Evolutionary conservation across 257 asterid species (phyloP).

Genomic region (Ehretia macrophylla): DNA sequence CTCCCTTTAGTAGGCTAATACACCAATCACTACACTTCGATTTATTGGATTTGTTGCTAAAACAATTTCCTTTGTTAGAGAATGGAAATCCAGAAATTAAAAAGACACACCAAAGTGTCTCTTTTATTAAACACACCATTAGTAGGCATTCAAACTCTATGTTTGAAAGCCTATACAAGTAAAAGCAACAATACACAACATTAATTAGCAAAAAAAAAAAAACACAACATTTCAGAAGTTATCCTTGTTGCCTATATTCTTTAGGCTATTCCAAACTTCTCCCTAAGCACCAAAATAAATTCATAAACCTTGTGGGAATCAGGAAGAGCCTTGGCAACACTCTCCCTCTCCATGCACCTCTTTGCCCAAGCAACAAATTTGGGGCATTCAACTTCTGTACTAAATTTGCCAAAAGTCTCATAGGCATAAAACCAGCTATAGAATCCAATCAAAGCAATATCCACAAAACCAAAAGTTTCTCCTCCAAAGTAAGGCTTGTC

Average conservation of each 20-base stretch:
- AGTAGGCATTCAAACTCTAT: not conserved
- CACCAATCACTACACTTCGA: too few species aligned
- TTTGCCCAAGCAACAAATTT: slow-evolving; percentile 14
- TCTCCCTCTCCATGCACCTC: slow-evolving; percentile 22
- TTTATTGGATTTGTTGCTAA: too few species aligned
- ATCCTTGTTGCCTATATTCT: not conserved
- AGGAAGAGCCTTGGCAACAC: slow-evolving; percentile 18
- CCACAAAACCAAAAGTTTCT: slow-evolving; percentile 14
- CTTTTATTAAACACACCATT: not conserved
- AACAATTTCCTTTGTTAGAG: too few species aligned
- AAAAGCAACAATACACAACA: too few species aligned
- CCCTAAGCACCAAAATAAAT: slow-evolving; percentile 2
- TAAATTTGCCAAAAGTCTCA: slow-evolving; percentile 9
- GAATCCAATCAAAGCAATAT: slow-evolving; percentile 7
- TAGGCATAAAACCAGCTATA: slow-evolving; percentile 14
- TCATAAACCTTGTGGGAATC: slow-evolving; percentile 18
- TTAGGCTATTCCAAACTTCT: slow-evolving; percentile 7
- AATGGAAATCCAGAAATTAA: too few species aligned
- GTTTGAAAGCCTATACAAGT: not conserved
- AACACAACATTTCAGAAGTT: too few species aligned
- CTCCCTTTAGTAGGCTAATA: too few species aligned
- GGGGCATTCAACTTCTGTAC: slow-evolving; percentile 10
- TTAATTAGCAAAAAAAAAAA: too few species aligned
- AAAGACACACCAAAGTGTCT: not conserved
- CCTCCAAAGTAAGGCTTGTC: slow-evolving; percentile 21